A percentile compares a stretch with the other conserved stretches of the same genome.
phyloP scores from a whole-genome alignment of 768 basidiomycete species.

The Termitomyces sp. region DNA sequence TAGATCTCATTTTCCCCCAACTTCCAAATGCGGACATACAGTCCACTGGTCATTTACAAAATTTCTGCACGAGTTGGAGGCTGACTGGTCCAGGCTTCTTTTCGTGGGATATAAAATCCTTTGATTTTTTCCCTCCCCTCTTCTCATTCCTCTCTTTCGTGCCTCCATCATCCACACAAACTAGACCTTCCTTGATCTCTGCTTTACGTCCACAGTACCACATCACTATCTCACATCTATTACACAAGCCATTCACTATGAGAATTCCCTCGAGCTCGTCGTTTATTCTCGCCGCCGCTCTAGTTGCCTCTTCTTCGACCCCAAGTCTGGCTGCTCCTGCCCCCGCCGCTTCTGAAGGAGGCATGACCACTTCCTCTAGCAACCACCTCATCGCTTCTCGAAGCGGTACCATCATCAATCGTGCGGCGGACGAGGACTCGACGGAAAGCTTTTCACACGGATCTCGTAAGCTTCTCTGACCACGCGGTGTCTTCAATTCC shows the following conservation, averaged over 20 bases:
- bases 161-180: constrained; percentile 18
- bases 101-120: constrained; percentile 11
- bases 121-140: neutral
- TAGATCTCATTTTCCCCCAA: neutral
- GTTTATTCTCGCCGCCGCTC: constrained; percentile 43
- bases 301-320: constrained; percentile 51
- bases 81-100: neutral
- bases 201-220: constrained; percentile 7
- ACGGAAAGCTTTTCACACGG: constrained; percentile 1
- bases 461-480: neutral
- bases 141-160: constrained; percentile 15
- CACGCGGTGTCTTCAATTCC: neutral
- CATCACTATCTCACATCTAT: neutral
- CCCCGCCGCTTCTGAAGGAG: constrained; percentile 27
- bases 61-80: neutral
- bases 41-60: neutral
- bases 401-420: constrained; percentile 14
- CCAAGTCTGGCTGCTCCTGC: constrained; percentile 45
- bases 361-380: constrained; percentile 26
- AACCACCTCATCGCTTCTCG: constrained; percentile 19
- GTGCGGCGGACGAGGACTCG: constrained; percentile 10
- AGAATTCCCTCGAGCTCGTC: constrained; percentile 48
- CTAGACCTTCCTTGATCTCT: constrained; percentile 7
- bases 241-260: constrained; percentile 29
- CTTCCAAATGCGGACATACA: constrained; percentile 14